Conservation (phyloP, 805 yeast species). For the Saccharomycopsis sp. region DNA sequence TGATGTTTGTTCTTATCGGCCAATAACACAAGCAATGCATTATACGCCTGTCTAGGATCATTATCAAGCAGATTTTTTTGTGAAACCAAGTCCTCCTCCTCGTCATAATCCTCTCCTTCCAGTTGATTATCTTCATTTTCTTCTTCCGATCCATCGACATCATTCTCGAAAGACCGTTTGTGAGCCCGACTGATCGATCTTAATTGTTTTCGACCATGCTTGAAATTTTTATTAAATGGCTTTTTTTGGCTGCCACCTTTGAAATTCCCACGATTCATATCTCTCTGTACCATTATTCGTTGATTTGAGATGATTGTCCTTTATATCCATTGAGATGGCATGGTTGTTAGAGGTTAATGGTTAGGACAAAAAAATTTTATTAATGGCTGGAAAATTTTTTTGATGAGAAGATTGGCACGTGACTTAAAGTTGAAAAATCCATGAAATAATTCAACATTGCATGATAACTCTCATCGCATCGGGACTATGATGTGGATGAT, state of each 20-base stretch:
- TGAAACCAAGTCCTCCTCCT: slow-evolving; percentile 23
- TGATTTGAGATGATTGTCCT: background rate
- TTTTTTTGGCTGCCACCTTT: background rate
- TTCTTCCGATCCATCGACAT: slow-evolving; percentile 11
- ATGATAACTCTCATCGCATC: too few species aligned
- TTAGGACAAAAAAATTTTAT: background rate
- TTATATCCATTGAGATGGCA: too few species aligned
- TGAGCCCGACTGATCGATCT: slow-evolving; percentile 55
- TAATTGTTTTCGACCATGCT: slow-evolving; percentile 54
- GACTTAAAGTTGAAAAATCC: background rate
- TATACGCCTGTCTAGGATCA: slow-evolving; percentile 44
- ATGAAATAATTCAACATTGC: background rate
- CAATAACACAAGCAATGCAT: slow-evolving; percentile 59
- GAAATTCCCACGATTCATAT: background rate
- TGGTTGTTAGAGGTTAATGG: too few species aligned
- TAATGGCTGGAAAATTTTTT: background rate
- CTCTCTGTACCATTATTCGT: background rate
- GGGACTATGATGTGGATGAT: too few species aligned
- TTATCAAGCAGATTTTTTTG: slow-evolving; percentile 21
- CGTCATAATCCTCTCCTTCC: slow-evolving; percentile 22
- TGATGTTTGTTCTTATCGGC: slow-evolving; percentile 26
- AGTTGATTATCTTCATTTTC: slow-evolving; percentile 20
- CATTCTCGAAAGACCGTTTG: slow-evolving; percentile 29
- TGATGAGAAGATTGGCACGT: background rate
- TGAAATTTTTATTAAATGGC: slow-evolving; percentile 19